Base-by-base conservation (phyloP, 2,329 filamentous ascomycete species). In the Cytospora schulzeri region DNA sequence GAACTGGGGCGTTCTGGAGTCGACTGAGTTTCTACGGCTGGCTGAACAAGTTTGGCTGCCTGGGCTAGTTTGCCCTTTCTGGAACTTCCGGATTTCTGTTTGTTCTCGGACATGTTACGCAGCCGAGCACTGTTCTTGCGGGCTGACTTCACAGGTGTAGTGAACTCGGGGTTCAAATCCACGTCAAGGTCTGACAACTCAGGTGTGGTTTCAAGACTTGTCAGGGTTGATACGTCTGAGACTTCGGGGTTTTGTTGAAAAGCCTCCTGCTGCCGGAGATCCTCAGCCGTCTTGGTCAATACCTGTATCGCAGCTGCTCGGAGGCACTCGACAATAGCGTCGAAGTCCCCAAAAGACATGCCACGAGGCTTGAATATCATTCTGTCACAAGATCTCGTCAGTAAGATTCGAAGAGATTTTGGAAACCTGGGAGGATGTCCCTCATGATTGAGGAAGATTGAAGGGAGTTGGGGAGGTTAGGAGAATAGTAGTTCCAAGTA, bases 311-410 rank as follows among this genome's bases (percentile, higher is more conserved):
- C 28, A 11, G 15, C 38, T 54, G 45, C 22, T 22, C 31, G 60
- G 33, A 53, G 45, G 24, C 5, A 28, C 6, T 51, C 24, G 29
- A 62, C 4, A 33, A 60, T 41, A 17, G 24, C 19, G 31, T 19
- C 33, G 31, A 60, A 64, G 11, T 41, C 14, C 3, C 38, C 54
- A 8, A 41, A 38, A 26, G 64, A 31, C 64, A 66, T 66, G 4
- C 64, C 64, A 19, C 64, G 61, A 24, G 45, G 45, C n/a, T 22
- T 63, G 52, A 66, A 66, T 4, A 28, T 3, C 22, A n/a, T 24
- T 17, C 64, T 66, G 19, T 19, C 4, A 31, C 33, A 56, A 22
- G 9, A 54, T 12, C 14, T 7, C 45, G 14, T 45, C 8, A 48
- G 38, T 19, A 26, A 24, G 22, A 17, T 48, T 5, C 24, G 24